Base-by-base conservation (phyloP, 2,329 filamentous ascomycete genomes). In the Aspergillus sp. region DNA sequence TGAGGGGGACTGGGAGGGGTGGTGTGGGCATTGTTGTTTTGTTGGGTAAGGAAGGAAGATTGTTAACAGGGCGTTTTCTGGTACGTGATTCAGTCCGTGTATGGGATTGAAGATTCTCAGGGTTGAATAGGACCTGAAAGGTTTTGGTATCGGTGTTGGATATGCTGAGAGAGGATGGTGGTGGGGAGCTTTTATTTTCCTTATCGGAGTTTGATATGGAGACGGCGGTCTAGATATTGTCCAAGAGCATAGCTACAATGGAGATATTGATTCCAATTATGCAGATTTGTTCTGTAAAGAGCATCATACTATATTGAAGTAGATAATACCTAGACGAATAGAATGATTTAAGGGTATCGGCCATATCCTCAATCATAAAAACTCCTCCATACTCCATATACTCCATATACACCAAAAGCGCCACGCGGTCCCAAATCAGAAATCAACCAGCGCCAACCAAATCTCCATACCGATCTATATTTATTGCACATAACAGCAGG, bases 1-100 rank as follows among this genome's bases (percentile, higher is more conserved):
- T 97, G 53, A 97, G 64, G 11, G 66, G 63, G 48, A 55, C 65
- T 36, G 11, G 24, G 44, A 39, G 34, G 45, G 52, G 54, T 56
- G 39, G 44, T 49, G 26, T 18, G 36, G 22, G 38, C 20, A 30
- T 42, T 51, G 26, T 59, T 22, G 18, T 5, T 38, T 43, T 30
- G 15, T 24, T 36, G 5, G 12, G 34, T 32, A 15, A 13, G 15
- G 13, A 36, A 13, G 4, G 32, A 34, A 9, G 15, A 13, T 11
- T 30, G 26, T 30, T 9, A 9, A 30, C 8, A 11, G 26, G 26
- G 26, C 4, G 9, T 11, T 9, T 30, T 30, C 9, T 30, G 26
- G 26, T 30, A 30, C 8, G 26, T 9, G 26, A 4, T 11, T 30
- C 3, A 30, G 9, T 9, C 11, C 26, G 26, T 30, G 8, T 30